Conservation (phyloP, 192 early-diverging fungal genomes). For the Entrophospora sp. region DNA sequence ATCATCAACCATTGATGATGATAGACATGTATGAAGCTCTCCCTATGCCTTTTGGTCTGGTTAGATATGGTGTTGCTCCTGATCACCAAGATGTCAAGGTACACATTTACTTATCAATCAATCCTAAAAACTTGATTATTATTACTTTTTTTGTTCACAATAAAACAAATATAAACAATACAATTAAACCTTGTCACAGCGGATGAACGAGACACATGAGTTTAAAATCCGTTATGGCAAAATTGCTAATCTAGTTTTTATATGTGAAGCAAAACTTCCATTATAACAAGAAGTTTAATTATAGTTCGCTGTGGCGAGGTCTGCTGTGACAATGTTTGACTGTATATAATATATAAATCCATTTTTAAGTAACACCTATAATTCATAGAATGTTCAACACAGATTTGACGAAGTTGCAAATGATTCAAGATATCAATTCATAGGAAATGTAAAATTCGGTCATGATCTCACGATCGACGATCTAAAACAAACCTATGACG, state of each 20-base stretch:
- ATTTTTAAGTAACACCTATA: no score
- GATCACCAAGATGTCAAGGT: slow-evolving; percentile 97
- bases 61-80: slow-evolving; percentile 91
- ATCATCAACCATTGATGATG: slow-evolving; percentile 30
- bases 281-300: no score
- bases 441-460: slow-evolving; percentile 75
- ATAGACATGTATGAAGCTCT: slow-evolving; percentile 84
- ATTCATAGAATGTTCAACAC: slow-evolving; percentile 66
- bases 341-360: no score
- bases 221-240: no score
- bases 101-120: neutral
- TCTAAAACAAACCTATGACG: slow-evolving; percentile 58
- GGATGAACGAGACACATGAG: no score
- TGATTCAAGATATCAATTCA: slow-evolving; percentile 61
- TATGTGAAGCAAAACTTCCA: no score
- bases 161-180: no score
- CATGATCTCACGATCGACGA: slow-evolving; percentile 36
- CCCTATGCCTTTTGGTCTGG: slow-evolving; percentile 82
- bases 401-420: slow-evolving; percentile 75
- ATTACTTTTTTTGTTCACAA: no score
- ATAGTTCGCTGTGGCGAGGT: no score
- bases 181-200: no score
- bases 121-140: neutral
- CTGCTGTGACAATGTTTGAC: no score
- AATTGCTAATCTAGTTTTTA: no score